Percentiles rank a stretch among this genome's conserved stretches.
phyloP scores from a whole-genome alignment of 768 basidiomycete species.

The Mycena indigotica region DNA sequence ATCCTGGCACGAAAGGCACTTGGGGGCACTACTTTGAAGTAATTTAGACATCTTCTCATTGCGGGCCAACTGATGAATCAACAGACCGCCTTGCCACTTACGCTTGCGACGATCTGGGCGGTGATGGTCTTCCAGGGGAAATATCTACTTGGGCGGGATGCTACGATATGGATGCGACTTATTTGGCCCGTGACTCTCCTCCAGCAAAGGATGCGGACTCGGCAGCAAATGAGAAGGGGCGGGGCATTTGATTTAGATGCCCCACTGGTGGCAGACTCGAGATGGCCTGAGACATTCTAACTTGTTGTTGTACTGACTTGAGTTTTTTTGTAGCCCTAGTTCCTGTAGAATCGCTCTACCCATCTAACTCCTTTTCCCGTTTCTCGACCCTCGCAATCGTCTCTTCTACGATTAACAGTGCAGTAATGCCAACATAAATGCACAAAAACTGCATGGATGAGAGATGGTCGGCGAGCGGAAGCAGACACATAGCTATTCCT shows the following conservation, averaged over 20 bases:
- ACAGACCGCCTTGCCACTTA: slow-evolving; percentile 49
- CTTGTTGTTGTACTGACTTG: no score
- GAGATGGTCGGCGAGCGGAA: slow-evolving; percentile 15
- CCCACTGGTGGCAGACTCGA: background rate
- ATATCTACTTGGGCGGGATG: slow-evolving; percentile 33
- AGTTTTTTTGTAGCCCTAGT: background rate
- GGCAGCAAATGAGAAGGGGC: background rate
- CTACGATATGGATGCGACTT: slow-evolving; percentile 35
- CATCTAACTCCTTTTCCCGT: slow-evolving; percentile 14
- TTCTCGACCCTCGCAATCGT: slow-evolving; percentile 21
- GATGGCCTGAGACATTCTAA: background rate
- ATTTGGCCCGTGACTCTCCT: slow-evolving; percentile 38
- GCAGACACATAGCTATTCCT: slow-evolving; percentile 16
- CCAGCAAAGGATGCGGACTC: background rate
- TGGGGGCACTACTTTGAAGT: slow-evolving; percentile 45
- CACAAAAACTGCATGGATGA: slow-evolving; percentile 13
- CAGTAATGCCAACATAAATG: slow-evolving; percentile 19
- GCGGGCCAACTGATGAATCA: no score
- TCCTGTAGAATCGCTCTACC: background rate
- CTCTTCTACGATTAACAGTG: slow-evolving; percentile 21
- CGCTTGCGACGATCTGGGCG: slow-evolving; percentile 53
- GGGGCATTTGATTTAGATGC: background rate
- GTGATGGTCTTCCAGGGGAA: slow-evolving; percentile 56
- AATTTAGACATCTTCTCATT: no score
- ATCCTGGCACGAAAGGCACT: slow-evolving; percentile 37